phyloP scores from a whole-genome alignment of 306 rosid species.

The Quercus wislizeni region DNA sequence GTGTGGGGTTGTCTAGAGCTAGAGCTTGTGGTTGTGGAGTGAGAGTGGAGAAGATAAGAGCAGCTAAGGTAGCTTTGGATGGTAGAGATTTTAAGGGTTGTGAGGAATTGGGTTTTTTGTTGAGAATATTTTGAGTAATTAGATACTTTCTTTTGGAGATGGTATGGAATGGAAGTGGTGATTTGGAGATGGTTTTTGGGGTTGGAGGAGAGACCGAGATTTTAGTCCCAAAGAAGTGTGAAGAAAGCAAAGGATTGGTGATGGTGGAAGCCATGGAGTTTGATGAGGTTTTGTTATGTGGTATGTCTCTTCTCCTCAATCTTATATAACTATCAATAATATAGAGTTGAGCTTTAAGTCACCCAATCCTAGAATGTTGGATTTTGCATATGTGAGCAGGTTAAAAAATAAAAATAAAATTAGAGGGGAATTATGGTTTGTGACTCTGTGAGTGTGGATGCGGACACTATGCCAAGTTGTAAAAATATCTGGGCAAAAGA shows the following conservation, averaged over 20 bases:
- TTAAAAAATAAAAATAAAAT: background rate
- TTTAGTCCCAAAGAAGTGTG: constrained; percentile 51
- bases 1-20: constrained; percentile 45
- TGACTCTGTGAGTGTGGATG: background rate
- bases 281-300: background rate
- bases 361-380: background rate
- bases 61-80: constrained; percentile 64
- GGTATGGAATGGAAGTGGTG: constrained; percentile 25
- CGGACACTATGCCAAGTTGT: no score
- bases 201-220: constrained; percentile 61
- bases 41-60: constrained; percentile 63
- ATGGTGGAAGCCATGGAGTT: constrained; percentile 56
- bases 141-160: constrained; percentile 30
- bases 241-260: constrained; percentile 55
- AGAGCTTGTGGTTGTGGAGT: constrained; percentile 65
- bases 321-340: no score
- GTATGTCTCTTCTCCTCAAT: background rate
- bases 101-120: constrained; percentile 30
- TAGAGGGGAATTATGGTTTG: background rate
- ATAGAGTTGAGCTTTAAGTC: background rate
- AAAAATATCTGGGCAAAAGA: no score
- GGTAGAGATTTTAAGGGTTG: constrained; percentile 35
- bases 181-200: constrained; percentile 68
- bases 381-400: background rate
- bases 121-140: constrained; percentile 26